Base-by-base conservation (phyloP, 805 yeast genomes). In the Millerago galiae region DNA sequence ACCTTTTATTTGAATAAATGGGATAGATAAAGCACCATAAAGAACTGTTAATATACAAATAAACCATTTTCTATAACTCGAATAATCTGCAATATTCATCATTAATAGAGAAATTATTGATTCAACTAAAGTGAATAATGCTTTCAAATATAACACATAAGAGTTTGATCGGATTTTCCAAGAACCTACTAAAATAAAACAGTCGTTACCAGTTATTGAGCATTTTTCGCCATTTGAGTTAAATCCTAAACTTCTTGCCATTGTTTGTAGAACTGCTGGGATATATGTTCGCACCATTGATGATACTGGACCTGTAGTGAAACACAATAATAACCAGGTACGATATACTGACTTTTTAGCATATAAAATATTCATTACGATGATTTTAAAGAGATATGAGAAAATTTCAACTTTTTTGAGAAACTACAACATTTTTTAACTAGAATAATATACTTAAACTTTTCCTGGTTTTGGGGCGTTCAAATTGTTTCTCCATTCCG, bases 41-140 rank as follows among this genome's bases (percentile, higher is more conserved):
- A 60, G 28, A 8, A 49, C 35, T 9, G 66, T 63, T 2, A 67
- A 60, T 3, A 51, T 53, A 26, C 64, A 53, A 37, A 67, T 52
- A 8, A 65, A 43, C 54, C 58, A 53, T 44, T 66, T 67, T 26
- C 65, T 55, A 41, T 61, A 62, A 41, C 62, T 58, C 14, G 68
- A 61, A 48, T 59, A 67, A 43, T 67, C 73, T 6, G 71, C 72
- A 46, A 66, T 51, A 2, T 68, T 66, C 69, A 66, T 65, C 13
- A 67, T 40, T 7, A 64, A 35, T 4, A 67, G 49, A 1, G 71
- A 58, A 2, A 66, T 42, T 2, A 63, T 35, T 2, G 70, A 70
- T 44, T 68, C 72, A n/a, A 65, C 8, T 0, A 69, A 60, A 2
- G 71, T 67, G 16, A 56, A 58, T 13, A 66, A 54, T 1, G 72